These are phyloP conservation scores for Trichoderma breve DNA, from an alignment of 2,329 filamentous ascomycete species.

Conservation along the genomic window DNA sequence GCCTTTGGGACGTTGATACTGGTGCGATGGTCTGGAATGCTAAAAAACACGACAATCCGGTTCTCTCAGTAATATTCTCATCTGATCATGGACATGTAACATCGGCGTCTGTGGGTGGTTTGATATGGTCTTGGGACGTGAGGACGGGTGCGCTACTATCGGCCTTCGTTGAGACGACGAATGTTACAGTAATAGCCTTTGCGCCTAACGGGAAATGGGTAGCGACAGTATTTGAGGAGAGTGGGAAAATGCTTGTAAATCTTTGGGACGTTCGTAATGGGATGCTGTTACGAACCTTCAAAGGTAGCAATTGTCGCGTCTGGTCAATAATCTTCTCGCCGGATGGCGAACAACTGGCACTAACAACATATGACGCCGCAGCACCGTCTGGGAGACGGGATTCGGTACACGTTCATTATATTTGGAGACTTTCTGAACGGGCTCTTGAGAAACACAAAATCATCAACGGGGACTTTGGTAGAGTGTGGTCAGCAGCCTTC, in stretches of 20 bases:
- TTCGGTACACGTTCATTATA: not conserved
- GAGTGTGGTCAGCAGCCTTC: not conserved
- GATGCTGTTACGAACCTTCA: not conserved
- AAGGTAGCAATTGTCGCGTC: not conserved
- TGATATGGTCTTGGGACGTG: not conserved
- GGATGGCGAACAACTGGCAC: not conserved
- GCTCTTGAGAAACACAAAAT: not conserved
- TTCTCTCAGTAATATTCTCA: not conserved
- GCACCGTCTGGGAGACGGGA: not conserved
- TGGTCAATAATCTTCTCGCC: not conserved
- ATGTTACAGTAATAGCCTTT: not conserved
- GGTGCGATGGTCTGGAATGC: not conserved
- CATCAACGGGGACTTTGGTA: not conserved
- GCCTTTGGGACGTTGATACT: not conserved
- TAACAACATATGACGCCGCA: not conserved
- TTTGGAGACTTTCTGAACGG: not conserved
- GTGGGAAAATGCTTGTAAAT: not conserved
- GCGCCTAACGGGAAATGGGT: not conserved
- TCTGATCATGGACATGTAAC: not conserved
- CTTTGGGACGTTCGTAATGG: not conserved
- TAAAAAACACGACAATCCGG: not conserved
- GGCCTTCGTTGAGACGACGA: not conserved
- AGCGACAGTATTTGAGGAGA: not conserved
- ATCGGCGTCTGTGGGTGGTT: not conserved
- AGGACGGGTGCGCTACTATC: not conserved